A percentile compares a stretch with the other conserved stretches of the same genome.
These are phyloP conservation scores for Dendrobium chrysotoxum DNA, from an alignment of 106 monocot species.

Conservation along the genomic window DNA sequence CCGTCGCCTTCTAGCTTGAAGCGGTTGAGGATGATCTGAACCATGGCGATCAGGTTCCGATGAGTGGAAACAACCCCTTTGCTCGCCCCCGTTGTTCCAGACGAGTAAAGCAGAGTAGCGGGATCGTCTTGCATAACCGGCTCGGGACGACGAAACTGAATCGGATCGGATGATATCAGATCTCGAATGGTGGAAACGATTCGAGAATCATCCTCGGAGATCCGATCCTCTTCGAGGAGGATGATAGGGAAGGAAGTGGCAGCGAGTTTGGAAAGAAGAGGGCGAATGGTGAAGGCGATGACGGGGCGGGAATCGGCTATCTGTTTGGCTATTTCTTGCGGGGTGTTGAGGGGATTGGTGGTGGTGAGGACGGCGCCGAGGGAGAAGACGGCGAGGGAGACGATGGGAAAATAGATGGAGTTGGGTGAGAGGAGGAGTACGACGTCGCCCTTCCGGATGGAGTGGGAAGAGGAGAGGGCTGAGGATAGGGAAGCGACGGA, in stretches of 20 bases:
- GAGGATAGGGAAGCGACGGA: constrained; percentile 42
- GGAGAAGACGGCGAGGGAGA: constrained; percentile 75
- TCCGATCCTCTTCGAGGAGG: constrained; percentile 33
- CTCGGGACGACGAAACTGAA: neutral
- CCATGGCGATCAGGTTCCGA: constrained; percentile 78
- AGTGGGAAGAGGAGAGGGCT: constrained; percentile 27
- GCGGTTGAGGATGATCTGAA: constrained; percentile 59
- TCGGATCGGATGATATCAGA: constrained; percentile 12
- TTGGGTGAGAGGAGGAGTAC: constrained; percentile 84
- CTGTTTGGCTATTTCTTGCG: constrained; percentile 71
- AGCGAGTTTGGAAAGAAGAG: constrained; percentile 53
- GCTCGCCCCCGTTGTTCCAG: constrained; percentile 83
- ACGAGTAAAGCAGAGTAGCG: constrained; percentile 82
- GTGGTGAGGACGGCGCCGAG: constrained; percentile 87
- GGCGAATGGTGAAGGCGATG: constrained; percentile 53
- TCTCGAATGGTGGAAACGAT: constrained; percentile 39
- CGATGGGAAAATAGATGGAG: constrained; percentile 77
- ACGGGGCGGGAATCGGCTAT: constrained; percentile 46
- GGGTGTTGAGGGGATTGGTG: constrained; percentile 89
- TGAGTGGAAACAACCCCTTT: constrained; percentile 89
- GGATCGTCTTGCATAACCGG: constrained; percentile 55
- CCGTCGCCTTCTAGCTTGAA: constrained; percentile 41
- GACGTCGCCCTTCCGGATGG: constrained; percentile 50
- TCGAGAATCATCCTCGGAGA: constrained; percentile 12
- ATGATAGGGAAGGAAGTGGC: constrained; percentile 30